Percentiles rank a stretch among this genome's conserved stretches.
These are phyloP conservation scores for Sporisorium graminicola DNA, from an alignment of 1,284 basidiomycete genomes.

Conservation along the genomic window DNA sequence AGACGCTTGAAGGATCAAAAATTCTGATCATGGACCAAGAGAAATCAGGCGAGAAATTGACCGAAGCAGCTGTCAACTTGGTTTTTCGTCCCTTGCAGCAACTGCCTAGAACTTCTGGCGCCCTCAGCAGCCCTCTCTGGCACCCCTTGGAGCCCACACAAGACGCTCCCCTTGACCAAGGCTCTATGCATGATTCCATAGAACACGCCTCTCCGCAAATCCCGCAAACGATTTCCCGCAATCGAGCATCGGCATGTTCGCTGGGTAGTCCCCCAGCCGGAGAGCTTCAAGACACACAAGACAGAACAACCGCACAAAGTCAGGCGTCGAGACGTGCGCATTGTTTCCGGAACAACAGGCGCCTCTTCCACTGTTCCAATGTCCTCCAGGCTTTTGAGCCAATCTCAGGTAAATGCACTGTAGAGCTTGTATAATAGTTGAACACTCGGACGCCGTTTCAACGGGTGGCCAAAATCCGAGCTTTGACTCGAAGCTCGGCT, in stretches of 20 bases:
- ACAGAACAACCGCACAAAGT: background rate
- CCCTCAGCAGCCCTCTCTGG: constrained; percentile 14
- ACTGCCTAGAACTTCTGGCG: constrained; percentile 17
- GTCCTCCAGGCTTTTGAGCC: background rate
- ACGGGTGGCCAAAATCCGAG: background rate
- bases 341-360: background rate
- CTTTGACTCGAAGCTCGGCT: constrained; percentile 2
- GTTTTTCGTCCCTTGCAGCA: no score
- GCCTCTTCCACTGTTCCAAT: background rate
- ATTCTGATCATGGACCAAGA: background rate
- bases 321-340: background rate
- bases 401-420: no score
- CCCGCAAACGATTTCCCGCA: background rate
- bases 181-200: background rate
- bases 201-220: no score
- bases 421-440: no score
- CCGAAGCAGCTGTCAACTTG: constrained; percentile 2
- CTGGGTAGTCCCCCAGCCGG: background rate
- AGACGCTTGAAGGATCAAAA: background rate
- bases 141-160: constrained; percentile 3
- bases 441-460: background rate
- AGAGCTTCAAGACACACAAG: background rate
- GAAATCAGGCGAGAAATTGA: constrained; percentile 9
- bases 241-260: background rate
- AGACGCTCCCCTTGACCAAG: background rate